Evolutionary conservation across 768 basidiomycete genomes (phyloP).

Genomic region (Trametes cinnabarina): DNA sequence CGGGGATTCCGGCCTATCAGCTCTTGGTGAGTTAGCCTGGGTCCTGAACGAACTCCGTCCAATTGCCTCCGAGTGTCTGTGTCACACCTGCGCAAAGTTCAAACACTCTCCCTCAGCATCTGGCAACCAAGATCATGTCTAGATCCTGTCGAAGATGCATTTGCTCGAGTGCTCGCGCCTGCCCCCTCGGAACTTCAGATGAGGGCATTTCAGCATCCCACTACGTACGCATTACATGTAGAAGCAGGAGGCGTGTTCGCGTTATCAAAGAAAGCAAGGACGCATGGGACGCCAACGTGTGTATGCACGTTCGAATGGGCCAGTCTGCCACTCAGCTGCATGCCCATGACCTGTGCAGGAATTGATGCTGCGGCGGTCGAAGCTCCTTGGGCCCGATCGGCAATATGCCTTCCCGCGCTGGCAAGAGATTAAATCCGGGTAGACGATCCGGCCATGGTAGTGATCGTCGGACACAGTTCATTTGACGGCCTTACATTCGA

Average conservation of each 20-base stretch:
- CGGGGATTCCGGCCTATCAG: too few relatives aligned
- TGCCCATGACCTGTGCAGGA: background rate
- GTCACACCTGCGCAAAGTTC: background rate
- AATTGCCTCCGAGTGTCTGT: background rate
- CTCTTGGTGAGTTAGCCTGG: too few relatives aligned
- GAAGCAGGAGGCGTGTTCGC: background rate
- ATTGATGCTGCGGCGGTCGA: background rate
- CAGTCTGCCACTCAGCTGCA: background rate
- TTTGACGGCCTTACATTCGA: conserved; percentile 2
- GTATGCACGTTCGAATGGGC: background rate
- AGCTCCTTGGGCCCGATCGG: background rate
- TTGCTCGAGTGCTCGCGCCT: background rate
- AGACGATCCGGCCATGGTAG: conserved; percentile 3
- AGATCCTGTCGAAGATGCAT: background rate
- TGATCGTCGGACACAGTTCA: conserved; percentile 7
- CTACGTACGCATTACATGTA: conserved; percentile 13
- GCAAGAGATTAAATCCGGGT: background rate
- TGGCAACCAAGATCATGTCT: background rate
- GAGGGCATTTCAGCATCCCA: background rate
- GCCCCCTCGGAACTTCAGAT: background rate
- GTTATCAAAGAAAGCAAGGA: background rate
- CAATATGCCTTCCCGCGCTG: background rate
- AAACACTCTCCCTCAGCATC: background rate
- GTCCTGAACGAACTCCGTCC: too few relatives aligned
- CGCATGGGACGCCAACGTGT: conserved; percentile 2